phyloP scores from a whole-genome alignment of 805 yeast genomes.

The Ogataea henricii region DNA sequence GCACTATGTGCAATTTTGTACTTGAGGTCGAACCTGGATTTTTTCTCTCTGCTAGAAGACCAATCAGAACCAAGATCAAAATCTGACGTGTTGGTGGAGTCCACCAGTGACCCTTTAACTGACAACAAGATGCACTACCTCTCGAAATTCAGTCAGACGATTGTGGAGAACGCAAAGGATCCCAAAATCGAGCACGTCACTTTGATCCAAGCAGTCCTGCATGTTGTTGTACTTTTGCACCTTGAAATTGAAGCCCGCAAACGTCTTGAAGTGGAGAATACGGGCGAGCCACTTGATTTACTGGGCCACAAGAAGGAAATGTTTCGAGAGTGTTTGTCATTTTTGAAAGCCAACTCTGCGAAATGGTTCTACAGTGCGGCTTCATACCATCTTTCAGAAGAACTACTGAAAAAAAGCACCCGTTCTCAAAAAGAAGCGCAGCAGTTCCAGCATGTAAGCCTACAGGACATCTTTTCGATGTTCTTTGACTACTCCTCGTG shows the following conservation, averaged over 20 bases:
- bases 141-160: conserved; percentile 18
- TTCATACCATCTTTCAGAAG: conserved; percentile 27
- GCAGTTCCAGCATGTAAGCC: conserved; percentile 3
- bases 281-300: conserved; percentile 10
- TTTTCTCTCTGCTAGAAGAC: conserved; percentile 30
- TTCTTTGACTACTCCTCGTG: not conserved
- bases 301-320: conserved; percentile 19
- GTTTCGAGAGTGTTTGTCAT: conserved; percentile 19
- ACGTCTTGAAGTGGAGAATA: conserved; percentile 10
- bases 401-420: conserved; percentile 12
- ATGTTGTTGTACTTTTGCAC: conserved; percentile 31
- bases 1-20: conserved; percentile 28
- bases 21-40: conserved; percentile 33
- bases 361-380: conserved; percentile 37
- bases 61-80: conserved; percentile 3
- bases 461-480: conserved; percentile 19
- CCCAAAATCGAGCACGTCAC: conserved; percentile 30
- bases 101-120: conserved; percentile 23
- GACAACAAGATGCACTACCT: conserved; percentile 22
- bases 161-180: conserved; percentile 15
- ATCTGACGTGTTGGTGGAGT: conserved; percentile 4
- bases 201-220: conserved; percentile 31
- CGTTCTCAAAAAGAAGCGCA: not conserved
- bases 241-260: conserved; percentile 29
- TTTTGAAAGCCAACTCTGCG: conserved; percentile 20